Evolutionary conservation across 768 basidiomycete species (phyloP).

Genomic region (Suillus discolor): DNA sequence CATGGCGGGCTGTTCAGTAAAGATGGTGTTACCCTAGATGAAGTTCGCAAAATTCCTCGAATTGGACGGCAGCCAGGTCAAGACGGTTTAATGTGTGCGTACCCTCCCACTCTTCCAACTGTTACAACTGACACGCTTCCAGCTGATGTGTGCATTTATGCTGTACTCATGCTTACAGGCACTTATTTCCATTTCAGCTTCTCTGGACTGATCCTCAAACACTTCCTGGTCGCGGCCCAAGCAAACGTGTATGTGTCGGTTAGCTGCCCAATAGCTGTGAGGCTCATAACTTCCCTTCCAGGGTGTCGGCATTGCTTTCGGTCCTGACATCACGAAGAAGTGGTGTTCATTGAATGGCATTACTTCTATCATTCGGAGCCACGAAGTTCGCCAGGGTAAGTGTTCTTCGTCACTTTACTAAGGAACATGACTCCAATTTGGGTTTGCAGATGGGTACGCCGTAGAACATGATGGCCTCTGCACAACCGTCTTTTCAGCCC

Average conservation of each 20-base stretch:
- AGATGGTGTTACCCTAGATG: slow-evolving; percentile 92
- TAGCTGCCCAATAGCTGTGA: neutral
- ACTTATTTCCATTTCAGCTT: slow-evolving; percentile 47
- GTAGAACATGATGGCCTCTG: slow-evolving; percentile 94
- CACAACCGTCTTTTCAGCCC: slow-evolving; percentile 94
- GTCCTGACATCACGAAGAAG: slow-evolving; percentile 87
- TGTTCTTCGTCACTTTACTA: slow-evolving; percentile 13
- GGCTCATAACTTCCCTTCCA: slow-evolving; percentile 32
- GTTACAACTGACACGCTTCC: slow-evolving; percentile 14
- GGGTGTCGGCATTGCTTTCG: slow-evolving; percentile 96
- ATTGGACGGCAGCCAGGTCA: slow-evolving; percentile 91
- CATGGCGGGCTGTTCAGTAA: slow-evolving; percentile 97
- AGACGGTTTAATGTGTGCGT: slow-evolving; percentile 92
- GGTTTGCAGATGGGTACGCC: slow-evolving; percentile 78
- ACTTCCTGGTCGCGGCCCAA: slow-evolving; percentile 86
- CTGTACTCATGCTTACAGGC: neutral
- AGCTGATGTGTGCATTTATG: slow-evolving; percentile 60
- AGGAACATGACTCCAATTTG: slow-evolving; percentile 8
- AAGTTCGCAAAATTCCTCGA: slow-evolving; percentile 85
- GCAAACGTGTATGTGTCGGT: slow-evolving; percentile 74
- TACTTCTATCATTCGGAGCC: slow-evolving; percentile 89
- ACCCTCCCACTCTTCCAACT: slow-evolving; percentile 5
- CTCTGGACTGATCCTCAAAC: slow-evolving; percentile 98
- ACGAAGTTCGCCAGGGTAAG: slow-evolving; percentile 92
- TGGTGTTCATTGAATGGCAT: slow-evolving; percentile 91